A percentile compares a stretch with the other conserved stretches of the same genome.
Evolutionary conservation across 768 basidiomycete species (phyloP).

Genomic region (Sistotremastrum suecicum): DNA sequence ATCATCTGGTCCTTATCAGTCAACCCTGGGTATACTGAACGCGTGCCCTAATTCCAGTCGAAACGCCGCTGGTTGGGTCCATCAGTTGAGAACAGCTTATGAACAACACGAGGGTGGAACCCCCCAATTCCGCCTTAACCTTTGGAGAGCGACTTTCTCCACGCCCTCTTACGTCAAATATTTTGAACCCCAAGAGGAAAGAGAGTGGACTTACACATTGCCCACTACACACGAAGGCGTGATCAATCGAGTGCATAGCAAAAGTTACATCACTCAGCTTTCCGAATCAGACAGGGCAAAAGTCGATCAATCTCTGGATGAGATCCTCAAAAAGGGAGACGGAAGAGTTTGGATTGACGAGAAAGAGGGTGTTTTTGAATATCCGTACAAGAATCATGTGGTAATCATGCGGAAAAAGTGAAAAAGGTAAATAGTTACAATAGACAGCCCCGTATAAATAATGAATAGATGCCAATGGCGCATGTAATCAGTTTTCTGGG

Average conservation of each 20-base stretch:
- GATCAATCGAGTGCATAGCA: constrained; percentile 59
- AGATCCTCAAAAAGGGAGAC: constrained; percentile 43
- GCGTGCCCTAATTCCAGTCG: constrained; percentile 17
- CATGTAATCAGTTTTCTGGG: constrained; percentile 11
- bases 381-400: constrained; percentile 59
- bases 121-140: constrained; percentile 67
- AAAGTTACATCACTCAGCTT: constrained; percentile 70
- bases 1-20: constrained; percentile 3
- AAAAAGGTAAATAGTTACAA: neutral
- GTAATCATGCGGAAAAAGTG: constrained; percentile 36
- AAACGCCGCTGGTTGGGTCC: constrained; percentile 58
- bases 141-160: constrained; percentile 62
- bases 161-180: constrained; percentile 40
- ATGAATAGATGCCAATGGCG: too few relatives aligned
- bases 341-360: constrained; percentile 67
- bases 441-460: too few relatives aligned
- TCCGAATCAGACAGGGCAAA: constrained; percentile 40
- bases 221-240: constrained; percentile 39
- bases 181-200: constrained; percentile 50
- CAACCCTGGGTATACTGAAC: neutral
- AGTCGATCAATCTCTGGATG: constrained; percentile 35
- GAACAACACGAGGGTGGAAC: constrained; percentile 57
- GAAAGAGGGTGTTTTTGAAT: constrained; percentile 58
- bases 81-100: constrained; percentile 50
- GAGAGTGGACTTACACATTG: constrained; percentile 37